Evolutionary conservation across 139 green algal species (phyloP).

Genomic region (Astrephomene gubernaculifera): DNA sequence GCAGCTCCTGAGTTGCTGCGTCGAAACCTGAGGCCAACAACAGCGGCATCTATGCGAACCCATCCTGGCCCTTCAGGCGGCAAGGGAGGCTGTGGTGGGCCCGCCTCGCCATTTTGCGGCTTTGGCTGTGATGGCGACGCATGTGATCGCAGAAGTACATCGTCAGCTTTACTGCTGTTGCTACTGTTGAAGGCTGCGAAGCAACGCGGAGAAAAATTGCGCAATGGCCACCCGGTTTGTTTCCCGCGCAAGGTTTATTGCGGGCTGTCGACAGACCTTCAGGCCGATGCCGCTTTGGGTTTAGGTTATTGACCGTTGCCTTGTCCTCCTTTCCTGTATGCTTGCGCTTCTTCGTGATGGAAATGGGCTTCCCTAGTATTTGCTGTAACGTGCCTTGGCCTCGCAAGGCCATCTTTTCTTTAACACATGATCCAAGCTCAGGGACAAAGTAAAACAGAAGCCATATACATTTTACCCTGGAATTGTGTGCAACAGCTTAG

Average conservation of each 20-base stretch:
- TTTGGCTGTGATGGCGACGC: not conserved
- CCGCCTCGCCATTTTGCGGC: not conserved
- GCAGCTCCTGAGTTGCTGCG: not conserved
- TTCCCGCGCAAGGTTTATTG: not conserved
- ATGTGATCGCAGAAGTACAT: too few relatives aligned
- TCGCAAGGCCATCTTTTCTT: not conserved
- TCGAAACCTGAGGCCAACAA: slow-evolving; percentile 10
- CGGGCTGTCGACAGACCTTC: too few relatives aligned
- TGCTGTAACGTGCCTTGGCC: slow-evolving; percentile 9
- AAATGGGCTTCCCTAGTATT: not conserved
- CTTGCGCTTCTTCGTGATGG: slow-evolving; percentile 2
- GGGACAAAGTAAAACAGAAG: not conserved
- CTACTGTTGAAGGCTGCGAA: too few relatives aligned
- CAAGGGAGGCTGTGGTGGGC: not conserved
- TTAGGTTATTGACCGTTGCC: not conserved
- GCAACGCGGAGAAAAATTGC: too few relatives aligned
- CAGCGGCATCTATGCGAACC: not conserved
- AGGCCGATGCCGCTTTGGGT: not conserved
- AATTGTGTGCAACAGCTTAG: not conserved
- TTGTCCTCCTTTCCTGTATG: not conserved
- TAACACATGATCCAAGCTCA: not conserved
- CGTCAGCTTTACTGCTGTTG: too few relatives aligned
- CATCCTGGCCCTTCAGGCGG: not conserved
- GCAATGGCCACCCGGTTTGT: too few relatives aligned
- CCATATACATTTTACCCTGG: not conserved